Evolutionary conservation across 164 flowering plant species (phyloP).

Genomic region (Piper betle): DNA sequence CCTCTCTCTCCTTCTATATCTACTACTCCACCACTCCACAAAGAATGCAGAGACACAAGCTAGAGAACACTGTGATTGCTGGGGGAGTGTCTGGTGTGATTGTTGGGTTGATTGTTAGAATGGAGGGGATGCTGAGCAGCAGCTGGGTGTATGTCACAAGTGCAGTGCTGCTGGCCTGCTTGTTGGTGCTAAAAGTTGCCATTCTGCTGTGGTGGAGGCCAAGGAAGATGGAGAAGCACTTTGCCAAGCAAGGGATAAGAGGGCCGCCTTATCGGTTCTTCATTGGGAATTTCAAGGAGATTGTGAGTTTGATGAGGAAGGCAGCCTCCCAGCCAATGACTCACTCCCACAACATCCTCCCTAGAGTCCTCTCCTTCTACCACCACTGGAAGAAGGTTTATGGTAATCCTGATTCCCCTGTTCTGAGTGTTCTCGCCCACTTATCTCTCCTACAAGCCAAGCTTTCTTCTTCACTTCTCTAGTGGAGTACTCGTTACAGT

Average conservation of each 20-base stretch:
- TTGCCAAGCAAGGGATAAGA: slow-evolving; percentile 79
- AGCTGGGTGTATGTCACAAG: slow-evolving; percentile 11
- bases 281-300: slow-evolving; percentile 80
- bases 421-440: slow-evolving; percentile 1
- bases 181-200: slow-evolving; percentile 28
- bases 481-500: background rate
- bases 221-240: slow-evolving; percentile 59
- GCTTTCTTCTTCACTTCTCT: background rate
- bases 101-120: slow-evolving; percentile 1
- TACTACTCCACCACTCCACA: background rate
- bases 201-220: slow-evolving; percentile 82
- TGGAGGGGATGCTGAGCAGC: slow-evolving; percentile 1
- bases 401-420: slow-evolving; percentile 32
- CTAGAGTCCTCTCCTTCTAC: slow-evolving; percentile 89
- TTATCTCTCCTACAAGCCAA: slow-evolving; percentile 1
- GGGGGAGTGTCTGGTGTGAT: slow-evolving; percentile 2
- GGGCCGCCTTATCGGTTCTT: slow-evolving; percentile 94
- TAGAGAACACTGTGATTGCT: slow-evolving; percentile 1
- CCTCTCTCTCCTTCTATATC: background rate
- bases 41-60: slow-evolving; percentile 1
- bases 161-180: slow-evolving; percentile 8
- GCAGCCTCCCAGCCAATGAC: slow-evolving; percentile 84
- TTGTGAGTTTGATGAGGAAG: slow-evolving; percentile 54
- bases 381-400: slow-evolving; percentile 98
- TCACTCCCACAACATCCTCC: slow-evolving; percentile 86